Base-by-base conservation (phyloP, 148 eudicot genomes). In the Rhododendron griersonianum region DNA sequence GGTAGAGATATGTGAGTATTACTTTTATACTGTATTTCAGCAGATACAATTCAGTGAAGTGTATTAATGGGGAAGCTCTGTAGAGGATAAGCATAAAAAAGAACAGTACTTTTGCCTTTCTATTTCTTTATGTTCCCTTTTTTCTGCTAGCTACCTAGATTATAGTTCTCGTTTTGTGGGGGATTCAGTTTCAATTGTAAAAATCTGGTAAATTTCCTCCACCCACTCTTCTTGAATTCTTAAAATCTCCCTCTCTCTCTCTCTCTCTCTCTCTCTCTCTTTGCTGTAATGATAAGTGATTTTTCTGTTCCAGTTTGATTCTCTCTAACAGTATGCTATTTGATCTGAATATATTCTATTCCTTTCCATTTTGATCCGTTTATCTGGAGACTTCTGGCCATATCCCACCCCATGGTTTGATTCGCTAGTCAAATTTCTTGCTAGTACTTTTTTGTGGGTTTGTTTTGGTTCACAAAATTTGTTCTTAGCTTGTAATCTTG, bases 261-360 rank as follows among this genome's bases (percentile, higher is more conserved):
- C 18, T 84, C 21, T 33, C 78, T 35, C 78, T 9, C 55, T 63
- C 25, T 25, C 25, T 3, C 65, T 30, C 23, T 41, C 30, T 35
- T 7, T 3, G 51, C 19, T 16, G 15, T 74, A 71, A 10, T 84
- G 9, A 14, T 74, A 21, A 33, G 33, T 16, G 19, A 19, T 63
- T 5, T 80, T 11, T 1, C 11, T 85, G 23, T 48, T 19, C 71
- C 78, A 85, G 39, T 41, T 16, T 80, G 47, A 39, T 81, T 86
- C 65, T 73, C 55, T 73, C 7, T 15, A 63, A 13, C 55, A 14
- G 78, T 78, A 23, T 14, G 0, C 37, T 45, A 1, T 9, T 6
- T 86, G 81, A 73, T 86, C 74, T 82, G 87, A 73, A 86, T 86
- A 84, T 86, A 57, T 86, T 86, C 87, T 80, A 79, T 78, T 85